These are phyloP conservation scores for Polytrichum commune DNA, from an alignment of 225 moss, liverwort and hornwort species.

Conservation along the genomic window DNA sequence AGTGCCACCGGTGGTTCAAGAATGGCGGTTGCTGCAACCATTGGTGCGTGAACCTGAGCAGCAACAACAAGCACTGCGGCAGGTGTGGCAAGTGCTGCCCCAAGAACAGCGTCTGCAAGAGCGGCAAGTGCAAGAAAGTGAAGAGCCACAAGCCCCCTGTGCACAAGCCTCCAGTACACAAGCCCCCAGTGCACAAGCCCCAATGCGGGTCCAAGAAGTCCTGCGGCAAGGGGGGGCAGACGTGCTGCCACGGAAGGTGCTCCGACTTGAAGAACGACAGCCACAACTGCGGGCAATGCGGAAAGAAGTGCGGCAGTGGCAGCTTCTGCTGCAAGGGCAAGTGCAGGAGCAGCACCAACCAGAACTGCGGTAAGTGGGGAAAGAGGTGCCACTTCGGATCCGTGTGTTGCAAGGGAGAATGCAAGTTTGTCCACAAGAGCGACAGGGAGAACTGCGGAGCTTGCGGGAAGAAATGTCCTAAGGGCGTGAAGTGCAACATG, in stretches of 20 bases:
- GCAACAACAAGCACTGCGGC: constrained; percentile 17
- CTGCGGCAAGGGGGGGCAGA: background rate
- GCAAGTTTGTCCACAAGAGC: no score
- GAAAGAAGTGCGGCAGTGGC: constrained; percentile 1
- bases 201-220: background rate
- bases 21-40: constrained; percentile 24
- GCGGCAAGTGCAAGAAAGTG: constrained; percentile 10
- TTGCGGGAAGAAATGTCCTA: no score
- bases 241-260: background rate
- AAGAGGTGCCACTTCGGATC: constrained; percentile 1
- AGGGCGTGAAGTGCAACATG: no score
- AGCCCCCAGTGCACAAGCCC: no score
- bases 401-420: background rate
- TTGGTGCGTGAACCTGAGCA: constrained; percentile 25
- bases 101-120: background rate
- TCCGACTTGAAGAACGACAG: rapidly evolving
- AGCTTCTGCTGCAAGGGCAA: constrained; percentile 9
- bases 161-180: no score
- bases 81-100: constrained; percentile 14
- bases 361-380: constrained; percentile 1
- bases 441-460: no score
- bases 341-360: background rate
- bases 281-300: constrained; percentile 1
- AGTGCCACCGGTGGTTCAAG: constrained; percentile 19
- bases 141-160: background rate